A percentile compares a stretch with the other conserved stretches of the same genome.
Evolutionary conservation across 2,329 filamentous ascomycete species (phyloP).

Genomic region (Colletotrichum chlorophyti): DNA sequence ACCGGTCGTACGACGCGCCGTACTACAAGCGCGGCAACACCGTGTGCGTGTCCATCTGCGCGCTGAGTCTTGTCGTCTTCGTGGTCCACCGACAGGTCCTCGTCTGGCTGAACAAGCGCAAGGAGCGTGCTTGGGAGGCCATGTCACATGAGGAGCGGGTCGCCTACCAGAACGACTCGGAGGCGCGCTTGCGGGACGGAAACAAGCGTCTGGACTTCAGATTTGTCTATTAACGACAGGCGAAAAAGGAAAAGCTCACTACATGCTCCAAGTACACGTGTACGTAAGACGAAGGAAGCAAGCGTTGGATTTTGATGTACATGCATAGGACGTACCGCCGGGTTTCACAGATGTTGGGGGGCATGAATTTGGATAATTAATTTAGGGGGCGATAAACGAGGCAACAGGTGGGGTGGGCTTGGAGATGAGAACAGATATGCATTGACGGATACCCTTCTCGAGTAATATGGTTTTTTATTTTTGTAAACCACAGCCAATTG

Average conservation of each 20-base stretch:
- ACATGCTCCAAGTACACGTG: no score
- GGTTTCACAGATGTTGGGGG: no score
- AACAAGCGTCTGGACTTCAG: constrained; percentile 46
- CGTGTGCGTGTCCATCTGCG: constrained; percentile 59
- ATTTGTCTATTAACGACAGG: constrained; percentile 24
- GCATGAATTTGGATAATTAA: no score
- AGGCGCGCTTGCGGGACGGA: constrained; percentile 51
- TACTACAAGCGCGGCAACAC: constrained; percentile 65
- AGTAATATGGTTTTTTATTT: no score
- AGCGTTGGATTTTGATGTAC: background rate
- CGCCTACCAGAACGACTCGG: constrained; percentile 42
- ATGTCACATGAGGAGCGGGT: constrained; percentile 48
- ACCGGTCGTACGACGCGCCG: constrained; percentile 57
- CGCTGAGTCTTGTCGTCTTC: constrained; percentile 56
- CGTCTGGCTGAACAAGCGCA: constrained; percentile 42
- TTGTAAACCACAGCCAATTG: background rate
- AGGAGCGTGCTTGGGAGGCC: constrained; percentile 44
- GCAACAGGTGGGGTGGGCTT: background rate
- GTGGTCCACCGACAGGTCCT: constrained; percentile 54
- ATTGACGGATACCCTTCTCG: background rate
- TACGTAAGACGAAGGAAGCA: no score
- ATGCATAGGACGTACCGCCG: no score
- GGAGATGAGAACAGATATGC: no score
- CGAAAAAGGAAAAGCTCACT: background rate
- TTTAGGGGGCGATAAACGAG: background rate